Evolutionary conservation across 2,329 filamentous ascomycete genomes (phyloP).

Genomic region (Venturia pyrina): DNA sequence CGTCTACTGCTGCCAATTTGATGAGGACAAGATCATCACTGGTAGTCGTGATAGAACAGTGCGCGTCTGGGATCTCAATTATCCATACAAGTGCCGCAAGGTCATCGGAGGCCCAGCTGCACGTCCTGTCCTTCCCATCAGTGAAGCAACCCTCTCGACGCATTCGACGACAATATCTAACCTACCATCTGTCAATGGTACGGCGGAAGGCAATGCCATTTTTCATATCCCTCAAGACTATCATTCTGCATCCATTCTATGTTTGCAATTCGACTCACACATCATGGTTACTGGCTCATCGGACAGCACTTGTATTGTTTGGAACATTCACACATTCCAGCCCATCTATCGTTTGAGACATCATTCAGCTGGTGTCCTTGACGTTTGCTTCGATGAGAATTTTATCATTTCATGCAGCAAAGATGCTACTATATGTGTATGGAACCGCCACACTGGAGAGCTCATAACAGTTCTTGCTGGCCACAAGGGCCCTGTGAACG

Average conservation of each 20-base stretch:
- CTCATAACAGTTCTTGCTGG: slow-evolving; percentile 72
- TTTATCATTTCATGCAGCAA: slow-evolving; percentile 97
- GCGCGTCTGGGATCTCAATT: slow-evolving; percentile 90
- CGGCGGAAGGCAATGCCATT: slow-evolving; percentile 34
- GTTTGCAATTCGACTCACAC: slow-evolving; percentile 84
- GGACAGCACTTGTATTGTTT: slow-evolving; percentile 83
- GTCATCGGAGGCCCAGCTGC: slow-evolving; percentile 70
- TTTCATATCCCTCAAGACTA: slow-evolving; percentile 44
- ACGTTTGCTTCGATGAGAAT: slow-evolving; percentile 83
- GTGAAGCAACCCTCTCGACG: slow-evolving; percentile 30
- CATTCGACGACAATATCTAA: slow-evolving; percentile 33
- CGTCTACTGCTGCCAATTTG: slow-evolving; percentile 96
- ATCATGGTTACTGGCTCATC: slow-evolving; percentile 95
- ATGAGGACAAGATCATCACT: slow-evolving; percentile 96
- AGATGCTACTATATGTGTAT: slow-evolving; percentile 86
- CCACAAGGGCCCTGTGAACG: slow-evolving; percentile 88
- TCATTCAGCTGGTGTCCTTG: slow-evolving; percentile 81
- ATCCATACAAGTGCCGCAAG: slow-evolving; percentile 64
- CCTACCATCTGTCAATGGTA: slow-evolving; percentile 33
- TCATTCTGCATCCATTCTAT: slow-evolving; percentile 88
- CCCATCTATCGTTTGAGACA: slow-evolving; percentile 68
- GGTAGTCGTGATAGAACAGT: slow-evolving; percentile 93
- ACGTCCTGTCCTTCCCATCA: slow-evolving; percentile 39
- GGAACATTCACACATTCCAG: slow-evolving; percentile 64
- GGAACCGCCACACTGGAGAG: slow-evolving; percentile 72